Conservation (phyloP, 371 early-diverging fungal species). For the Mortierella sp. region DNA sequence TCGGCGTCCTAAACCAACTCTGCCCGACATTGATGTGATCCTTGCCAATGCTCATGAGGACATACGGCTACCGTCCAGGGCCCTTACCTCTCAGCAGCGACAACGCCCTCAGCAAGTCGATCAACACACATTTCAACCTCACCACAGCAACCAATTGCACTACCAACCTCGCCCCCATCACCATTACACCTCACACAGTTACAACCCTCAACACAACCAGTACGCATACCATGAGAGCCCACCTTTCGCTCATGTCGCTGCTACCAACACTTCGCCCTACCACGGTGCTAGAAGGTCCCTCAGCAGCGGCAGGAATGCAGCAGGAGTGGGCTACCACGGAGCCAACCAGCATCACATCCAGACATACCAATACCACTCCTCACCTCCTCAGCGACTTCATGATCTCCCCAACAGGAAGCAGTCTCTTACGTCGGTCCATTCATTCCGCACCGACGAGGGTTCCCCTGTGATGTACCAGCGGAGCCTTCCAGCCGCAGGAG, state of each 20-base stretch:
- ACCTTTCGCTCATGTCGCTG: not conserved
- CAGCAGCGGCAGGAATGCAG: not conserved
- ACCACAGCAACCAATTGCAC: not conserved
- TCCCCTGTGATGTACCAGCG: not conserved
- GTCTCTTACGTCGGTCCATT: not conserved
- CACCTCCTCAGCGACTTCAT: not conserved
- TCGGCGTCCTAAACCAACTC: slow-evolving; percentile 26
- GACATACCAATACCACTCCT: not conserved
- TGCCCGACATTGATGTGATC: slow-evolving; percentile 33
- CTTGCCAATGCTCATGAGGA: slow-evolving; percentile 28
- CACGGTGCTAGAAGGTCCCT: not conserved
- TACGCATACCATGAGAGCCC: slow-evolving; percentile 11
- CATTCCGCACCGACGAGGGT: not conserved
- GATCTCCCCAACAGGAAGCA: not conserved
- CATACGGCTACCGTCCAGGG: slow-evolving; percentile 11
- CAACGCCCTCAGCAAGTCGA: not conserved
- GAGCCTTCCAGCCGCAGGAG: not conserved
- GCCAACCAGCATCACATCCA: not conserved
- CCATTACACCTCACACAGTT: not conserved
- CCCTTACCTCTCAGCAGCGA: not conserved
- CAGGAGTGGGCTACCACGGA: slow-evolving; percentile 5
- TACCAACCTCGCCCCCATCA: not conserved
- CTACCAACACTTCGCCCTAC: not conserved
- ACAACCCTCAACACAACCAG: not conserved
- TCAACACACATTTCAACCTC: not conserved